phyloP scores from a whole-genome alignment of 768 basidiomycete genomes.

The Suillus cothurnatus region DNA sequence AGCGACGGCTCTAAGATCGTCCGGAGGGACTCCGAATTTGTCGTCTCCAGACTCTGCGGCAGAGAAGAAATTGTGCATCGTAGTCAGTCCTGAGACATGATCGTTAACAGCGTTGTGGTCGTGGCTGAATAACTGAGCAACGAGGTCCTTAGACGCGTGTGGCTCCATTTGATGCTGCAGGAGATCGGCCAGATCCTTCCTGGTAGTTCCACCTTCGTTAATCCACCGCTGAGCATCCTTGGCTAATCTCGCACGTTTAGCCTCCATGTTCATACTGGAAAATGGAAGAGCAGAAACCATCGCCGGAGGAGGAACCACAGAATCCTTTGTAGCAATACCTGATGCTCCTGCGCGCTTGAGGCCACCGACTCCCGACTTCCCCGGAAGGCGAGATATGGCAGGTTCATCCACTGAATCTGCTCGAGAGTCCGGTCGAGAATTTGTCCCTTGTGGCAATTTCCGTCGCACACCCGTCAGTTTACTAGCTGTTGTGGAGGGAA shows the following conservation, averaged over 20 bases:
- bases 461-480: slow-evolving; percentile 71
- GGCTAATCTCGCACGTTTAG: slow-evolving; percentile 64
- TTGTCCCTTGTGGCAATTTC: slow-evolving; percentile 65
- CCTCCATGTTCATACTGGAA: slow-evolving; percentile 33
- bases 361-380: slow-evolving; percentile 41
- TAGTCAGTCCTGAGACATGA: slow-evolving; percentile 74
- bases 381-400: slow-evolving; percentile 34
- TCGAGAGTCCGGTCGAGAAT: slow-evolving; percentile 48
- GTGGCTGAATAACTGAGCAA: slow-evolving; percentile 84
- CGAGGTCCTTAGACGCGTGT: slow-evolving; percentile 72
- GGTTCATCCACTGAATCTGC: slow-evolving; percentile 40
- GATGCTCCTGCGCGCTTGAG: slow-evolving; percentile 47
- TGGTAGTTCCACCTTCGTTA: slow-evolving; percentile 79
- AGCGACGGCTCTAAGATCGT: slow-evolving; percentile 62
- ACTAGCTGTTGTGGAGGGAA: slow-evolving; percentile 28
- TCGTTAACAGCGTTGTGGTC: slow-evolving; percentile 97
- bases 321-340: slow-evolving; percentile 31
- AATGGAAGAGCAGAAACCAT: slow-evolving; percentile 38
- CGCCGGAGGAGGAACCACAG: slow-evolving; percentile 36
- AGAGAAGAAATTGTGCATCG: slow-evolving; percentile 75
- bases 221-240: slow-evolving; percentile 85
- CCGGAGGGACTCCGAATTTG: slow-evolving; percentile 43
- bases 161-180: slow-evolving; percentile 93
- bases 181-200: slow-evolving; percentile 85
- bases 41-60: slow-evolving; percentile 59